Conservation (phyloP, 257 asterid species). For the Linderniella brevidens region DNA sequence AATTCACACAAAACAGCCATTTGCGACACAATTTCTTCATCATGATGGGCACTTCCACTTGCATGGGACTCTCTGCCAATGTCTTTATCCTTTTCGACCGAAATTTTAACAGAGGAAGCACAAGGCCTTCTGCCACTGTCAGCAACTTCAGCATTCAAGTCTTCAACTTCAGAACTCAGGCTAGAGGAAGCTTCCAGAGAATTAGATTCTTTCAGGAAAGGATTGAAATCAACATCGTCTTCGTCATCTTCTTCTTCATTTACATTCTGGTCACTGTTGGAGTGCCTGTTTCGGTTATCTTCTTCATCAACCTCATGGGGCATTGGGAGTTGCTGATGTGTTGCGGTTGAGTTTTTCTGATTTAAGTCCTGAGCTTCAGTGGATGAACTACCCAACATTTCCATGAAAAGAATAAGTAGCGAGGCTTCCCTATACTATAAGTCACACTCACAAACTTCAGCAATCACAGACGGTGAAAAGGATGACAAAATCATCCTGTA, state of each 20-base stretch:
- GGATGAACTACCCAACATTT: conserved; percentile 23
- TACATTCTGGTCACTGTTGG: conserved; percentile 15
- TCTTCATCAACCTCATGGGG: conserved; percentile 19
- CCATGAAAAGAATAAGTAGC: conserved; percentile 6
- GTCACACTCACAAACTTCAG: too few relatives aligned
- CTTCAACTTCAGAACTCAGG: conserved; percentile 80
- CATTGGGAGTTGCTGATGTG: conserved; percentile 12
- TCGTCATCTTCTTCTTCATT: conserved; percentile 66
- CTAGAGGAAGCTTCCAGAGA: conserved; percentile 78
- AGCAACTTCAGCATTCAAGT: conserved; percentile 50
- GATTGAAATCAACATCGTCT: conserved; percentile 82
- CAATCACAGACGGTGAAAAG: too few relatives aligned
- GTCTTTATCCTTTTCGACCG: conserved; percentile 12
- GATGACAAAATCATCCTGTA: too few relatives aligned
- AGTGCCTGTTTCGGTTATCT: conserved; percentile 16
- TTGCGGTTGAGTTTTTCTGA: conserved; percentile 9
- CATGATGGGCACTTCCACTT: conserved; percentile 30
- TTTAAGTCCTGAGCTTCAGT: conserved; percentile 17
- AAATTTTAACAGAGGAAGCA: conserved; percentile 14
- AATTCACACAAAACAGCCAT: conserved; percentile 19
- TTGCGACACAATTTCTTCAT: conserved; percentile 38
- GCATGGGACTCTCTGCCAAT: conserved; percentile 15
- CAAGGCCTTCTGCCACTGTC: conserved; percentile 29
- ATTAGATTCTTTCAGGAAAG: conserved; percentile 46
- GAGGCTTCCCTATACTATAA: conserved; percentile 1